Conservation (phyloP, 2,329 filamentous ascomycete species). For the Endocalyx cinctus region DNA sequence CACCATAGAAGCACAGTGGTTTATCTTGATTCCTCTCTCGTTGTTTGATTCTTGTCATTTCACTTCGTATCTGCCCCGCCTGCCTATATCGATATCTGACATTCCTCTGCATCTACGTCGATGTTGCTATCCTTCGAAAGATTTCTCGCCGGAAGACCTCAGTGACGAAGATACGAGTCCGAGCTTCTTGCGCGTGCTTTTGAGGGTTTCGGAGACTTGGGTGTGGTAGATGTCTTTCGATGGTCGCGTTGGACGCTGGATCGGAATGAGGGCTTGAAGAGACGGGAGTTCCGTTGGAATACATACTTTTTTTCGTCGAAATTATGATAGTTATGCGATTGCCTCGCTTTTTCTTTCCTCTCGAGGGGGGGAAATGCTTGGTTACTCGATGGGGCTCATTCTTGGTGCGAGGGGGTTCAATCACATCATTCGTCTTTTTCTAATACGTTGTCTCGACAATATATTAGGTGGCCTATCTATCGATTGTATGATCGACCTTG, state of each 20-base stretch:
- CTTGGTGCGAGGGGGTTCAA: constrained; percentile 87
- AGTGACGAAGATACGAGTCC: constrained; percentile 92
- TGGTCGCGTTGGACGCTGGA: constrained; percentile 27
- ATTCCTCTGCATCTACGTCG: too few relatives aligned
- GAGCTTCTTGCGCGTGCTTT: constrained; percentile 35
- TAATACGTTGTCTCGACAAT: constrained; percentile 15
- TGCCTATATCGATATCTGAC: constrained; percentile 42
- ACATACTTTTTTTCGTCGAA: constrained; percentile 76
- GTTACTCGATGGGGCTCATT: constrained; percentile 99
- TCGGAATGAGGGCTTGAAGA: constrained; percentile 31
- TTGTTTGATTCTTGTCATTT: constrained; percentile 43
- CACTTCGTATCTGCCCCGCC: constrained; percentile 34
- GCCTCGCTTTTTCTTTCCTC: constrained; percentile 47
- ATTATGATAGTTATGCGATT: constrained; percentile 97
- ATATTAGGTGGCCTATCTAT: too few relatives aligned
- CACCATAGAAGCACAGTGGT: constrained; percentile 99
- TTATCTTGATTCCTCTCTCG: constrained; percentile 67
- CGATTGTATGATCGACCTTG: too few relatives aligned
- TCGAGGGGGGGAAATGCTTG: constrained; percentile 35
- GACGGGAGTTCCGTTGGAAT: constrained; percentile 47
- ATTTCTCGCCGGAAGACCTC: too few relatives aligned
- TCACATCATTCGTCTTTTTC: constrained; percentile 41
- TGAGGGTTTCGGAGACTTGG: constrained; percentile 15
- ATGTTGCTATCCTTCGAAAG: too few relatives aligned
- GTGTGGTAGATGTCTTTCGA: constrained; percentile 9